Conservation (phyloP, 75 land plant species). For the Azolla pinnata region DNA sequence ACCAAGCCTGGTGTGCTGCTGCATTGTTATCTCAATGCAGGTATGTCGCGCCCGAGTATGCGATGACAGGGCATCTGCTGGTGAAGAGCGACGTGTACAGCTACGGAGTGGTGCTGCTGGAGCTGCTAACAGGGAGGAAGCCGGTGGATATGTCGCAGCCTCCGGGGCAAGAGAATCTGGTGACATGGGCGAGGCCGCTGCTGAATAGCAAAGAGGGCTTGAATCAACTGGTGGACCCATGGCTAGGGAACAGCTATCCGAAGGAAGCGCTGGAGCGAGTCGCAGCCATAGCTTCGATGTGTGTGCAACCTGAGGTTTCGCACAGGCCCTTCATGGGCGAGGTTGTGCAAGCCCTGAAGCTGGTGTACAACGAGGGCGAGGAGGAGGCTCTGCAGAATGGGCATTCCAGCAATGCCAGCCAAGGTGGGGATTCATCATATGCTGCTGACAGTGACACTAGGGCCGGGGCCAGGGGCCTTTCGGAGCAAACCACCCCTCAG, state of each 20-base stretch:
- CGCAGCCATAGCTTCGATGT: constrained; percentile 50
- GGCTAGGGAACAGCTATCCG: constrained; percentile 7
- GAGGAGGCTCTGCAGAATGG: constrained; percentile 33
- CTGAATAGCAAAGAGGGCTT: constrained; percentile 43
- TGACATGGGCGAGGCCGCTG: constrained; percentile 49
- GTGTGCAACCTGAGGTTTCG: constrained; percentile 45
- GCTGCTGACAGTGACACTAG: constrained; percentile 31
- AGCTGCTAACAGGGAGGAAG: constrained; percentile 46
- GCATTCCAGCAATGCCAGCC: constrained; percentile 31
- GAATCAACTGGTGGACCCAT: constrained; percentile 32
- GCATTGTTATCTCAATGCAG: too few relatives aligned
- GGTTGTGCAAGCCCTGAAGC: constrained; percentile 89
- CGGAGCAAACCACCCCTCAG: too few relatives aligned
- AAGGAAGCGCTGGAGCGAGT: constrained; percentile 33
- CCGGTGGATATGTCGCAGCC: constrained; percentile 48
- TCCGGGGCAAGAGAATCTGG: constrained; percentile 39
- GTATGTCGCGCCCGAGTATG: constrained; percentile 53
- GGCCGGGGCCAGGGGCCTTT: constrained; percentile 8
- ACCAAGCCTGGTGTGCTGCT: too few relatives aligned
- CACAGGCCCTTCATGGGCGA: constrained; percentile 77
- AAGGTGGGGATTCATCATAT: constrained; percentile 33
- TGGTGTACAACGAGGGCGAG: constrained; percentile 71
- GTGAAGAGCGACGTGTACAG: constrained; percentile 56
- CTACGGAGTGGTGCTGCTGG: constrained; percentile 53
- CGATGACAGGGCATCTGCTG: constrained; percentile 49